Evolutionary conservation across 345 rosid species (phyloP), one percentile per base, ranked within the genome.

Genomic region (Sisymbrium irio): DNA sequence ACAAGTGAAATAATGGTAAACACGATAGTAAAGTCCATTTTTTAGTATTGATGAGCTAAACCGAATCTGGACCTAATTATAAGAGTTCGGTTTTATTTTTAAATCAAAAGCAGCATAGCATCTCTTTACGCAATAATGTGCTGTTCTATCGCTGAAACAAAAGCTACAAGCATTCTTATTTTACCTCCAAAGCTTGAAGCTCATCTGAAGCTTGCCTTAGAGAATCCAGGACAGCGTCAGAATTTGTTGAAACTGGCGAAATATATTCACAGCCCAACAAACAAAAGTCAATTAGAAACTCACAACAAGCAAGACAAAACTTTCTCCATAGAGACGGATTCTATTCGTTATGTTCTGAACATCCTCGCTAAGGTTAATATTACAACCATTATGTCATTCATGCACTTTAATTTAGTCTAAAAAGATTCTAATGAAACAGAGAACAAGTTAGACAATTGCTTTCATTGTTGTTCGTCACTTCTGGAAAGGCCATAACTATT

Each of bases 181-280:
- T 73, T 82, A 92, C 98, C 96, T 90, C 98, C 80, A 95, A 65
- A 32, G 87, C 79, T 79, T 85, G 81, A 74, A 90, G 87, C 69
- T 90, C 97, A 55, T 90, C 86, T 15, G 89, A 82, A 75, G 99
- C 97, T 81, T 92, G 97, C 77, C 75, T 84, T 64, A 95, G 73
- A 68, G 93, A 84, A 78, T 89, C 99, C 62, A 95, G 83, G 69
- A 90, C 88, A 3, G 78, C 57, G 63, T 85, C 94, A 2, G 89
- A 70, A 82, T 85, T 80, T 76, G 83, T 84, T 30, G 80, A 77
- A 75, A 86, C 97, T 92, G 83, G 14, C 54, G 65, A 45, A 49
- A 62, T 63, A 33, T 36, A 67, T 30, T 55, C 18, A 78, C 47
- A 33, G 36, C 14, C 69, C 36, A 42, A 72, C 35, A 62, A 67